Base-by-base conservation (phyloP, 305 asterid species). In the Stenogyne calaminthoides region DNA sequence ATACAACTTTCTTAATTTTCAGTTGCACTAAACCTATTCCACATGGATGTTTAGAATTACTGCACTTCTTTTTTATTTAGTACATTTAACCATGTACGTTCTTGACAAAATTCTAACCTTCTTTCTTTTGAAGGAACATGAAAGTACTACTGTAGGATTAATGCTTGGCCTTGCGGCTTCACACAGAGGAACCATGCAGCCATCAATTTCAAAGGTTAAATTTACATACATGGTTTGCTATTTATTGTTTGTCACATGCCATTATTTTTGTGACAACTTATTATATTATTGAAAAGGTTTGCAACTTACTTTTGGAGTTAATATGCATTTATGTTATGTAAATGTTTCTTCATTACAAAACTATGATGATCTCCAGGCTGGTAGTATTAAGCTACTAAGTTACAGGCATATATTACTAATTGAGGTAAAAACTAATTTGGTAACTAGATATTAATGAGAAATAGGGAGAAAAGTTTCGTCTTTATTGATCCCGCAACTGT, bases 151-250 rank as follows among this genome's bases (percentile, higher is more conserved):
- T 49, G 97, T 92, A 66, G 98, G 98, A 75, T 79, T 95, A 81
- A 92, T 95, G 99, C 84, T 95, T 71, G 99, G 99, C 75, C 97
- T 95, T 66, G 99, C 98, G 20, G 97, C 99, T 80, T 95, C 99
- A 64, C 83, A 92, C 80, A 86, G 91, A 82, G 99, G 97, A 78
- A 89, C 96, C 46, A 95, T 95, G 99, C 95, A 92, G 73, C 98
- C 99, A 19, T 87, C 91, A 61, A 90, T 95, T 69, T 90, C 98
- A 61, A 95, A 95, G 99, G 99, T 92, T 79, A 69, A 76, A 67
- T 67, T 72, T 72, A 70, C 61, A 59, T 67, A 70, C 47, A 55
- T 62, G 65, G 56, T 76, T 75, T 59, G 74, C 25, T 19, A 54
- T 20, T 18, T 51, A 6, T 51, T 46, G 29, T 54, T 19, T 54